Percentiles rank a stretch among this genome's conserved stretches.
Conservation (phyloP, 179 eudicot species). For the Spergularia azorica region DNA sequence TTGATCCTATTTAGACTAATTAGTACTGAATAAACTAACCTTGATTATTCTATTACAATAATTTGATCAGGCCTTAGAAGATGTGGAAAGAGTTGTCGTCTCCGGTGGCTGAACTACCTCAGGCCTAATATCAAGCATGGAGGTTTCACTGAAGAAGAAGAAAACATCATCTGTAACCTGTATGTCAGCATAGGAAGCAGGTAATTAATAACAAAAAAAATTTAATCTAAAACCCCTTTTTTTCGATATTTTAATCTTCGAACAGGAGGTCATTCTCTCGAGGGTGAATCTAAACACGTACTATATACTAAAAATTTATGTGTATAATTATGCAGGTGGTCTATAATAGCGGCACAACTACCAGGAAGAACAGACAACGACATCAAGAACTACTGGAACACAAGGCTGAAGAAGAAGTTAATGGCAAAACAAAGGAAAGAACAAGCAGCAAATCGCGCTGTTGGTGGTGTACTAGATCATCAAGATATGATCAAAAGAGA, state of each 20-base stretch:
- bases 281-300: too few species aligned
- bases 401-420: slow-evolving; percentile 71
- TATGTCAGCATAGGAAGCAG: slow-evolving; percentile 65
- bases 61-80: slow-evolving; percentile 56
- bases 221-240: not conserved
- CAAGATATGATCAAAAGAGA: slow-evolving; percentile 41
- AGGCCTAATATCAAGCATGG: slow-evolving; percentile 61
- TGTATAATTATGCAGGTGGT: slow-evolving; percentile 50
- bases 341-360: slow-evolving; percentile 70
- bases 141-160: slow-evolving; percentile 62
- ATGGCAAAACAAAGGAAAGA: slow-evolving; percentile 56
- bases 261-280: too few species aligned
- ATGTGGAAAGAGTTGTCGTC: slow-evolving; percentile 65
- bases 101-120: slow-evolving; percentile 63
- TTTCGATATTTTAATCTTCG: not conserved
- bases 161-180: slow-evolving; percentile 52
- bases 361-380: slow-evolving; percentile 84
- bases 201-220: too few species aligned
- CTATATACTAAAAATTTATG: not conserved
- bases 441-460: slow-evolving; percentile 33
- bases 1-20: not conserved
- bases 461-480: slow-evolving; percentile 26
- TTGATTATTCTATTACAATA: not conserved
- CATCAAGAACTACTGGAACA: slow-evolving; percentile 82
- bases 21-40: slow-evolving; percentile 15